phyloP scores from a whole-genome alignment of 73 alveolate species.

The Paramecium caudatum region DNA sequence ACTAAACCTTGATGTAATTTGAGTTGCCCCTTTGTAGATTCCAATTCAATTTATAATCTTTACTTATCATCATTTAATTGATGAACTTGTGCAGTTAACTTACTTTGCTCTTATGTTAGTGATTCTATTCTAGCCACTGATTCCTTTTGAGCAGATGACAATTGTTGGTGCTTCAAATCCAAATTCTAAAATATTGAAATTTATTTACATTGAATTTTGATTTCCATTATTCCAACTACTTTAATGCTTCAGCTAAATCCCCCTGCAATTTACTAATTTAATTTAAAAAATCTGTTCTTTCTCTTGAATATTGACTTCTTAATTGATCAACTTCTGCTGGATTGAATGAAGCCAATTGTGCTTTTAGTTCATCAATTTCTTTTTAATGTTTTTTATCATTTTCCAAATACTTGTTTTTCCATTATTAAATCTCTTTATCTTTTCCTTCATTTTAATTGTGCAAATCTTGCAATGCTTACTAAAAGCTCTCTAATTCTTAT shows the following conservation, averaged over 20 bases:
- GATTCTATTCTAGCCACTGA: conserved; percentile 37
- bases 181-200: neutral
- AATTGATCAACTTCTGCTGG: neutral
- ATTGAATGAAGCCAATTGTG: neutral
- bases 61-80: conserved; percentile 1
- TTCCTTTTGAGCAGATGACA: conserved; percentile 39
- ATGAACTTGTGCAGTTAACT: neutral
- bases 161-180: neutral
- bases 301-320: neutral
- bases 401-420: conserved; percentile 29
- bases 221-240: conserved; percentile 45
- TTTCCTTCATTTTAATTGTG: conserved; percentile 16
- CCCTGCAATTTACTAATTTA: neutral
- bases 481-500: conserved; percentile 32
- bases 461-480: conserved; percentile 5
- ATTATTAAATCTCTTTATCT: conserved; percentile 14
- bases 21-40: neutral
- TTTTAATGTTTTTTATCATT: neutral
- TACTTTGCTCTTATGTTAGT: neutral
- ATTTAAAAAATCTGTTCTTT: neutral
- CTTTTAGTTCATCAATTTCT: conserved; percentile 17
- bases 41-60: conserved; percentile 13
- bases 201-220: neutral
- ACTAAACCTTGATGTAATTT: neutral
- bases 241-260: conserved; percentile 31